Evolutionary conservation across 768 basidiomycete genomes (phyloP).

Genomic region (Leccinum uliginosum): DNA sequence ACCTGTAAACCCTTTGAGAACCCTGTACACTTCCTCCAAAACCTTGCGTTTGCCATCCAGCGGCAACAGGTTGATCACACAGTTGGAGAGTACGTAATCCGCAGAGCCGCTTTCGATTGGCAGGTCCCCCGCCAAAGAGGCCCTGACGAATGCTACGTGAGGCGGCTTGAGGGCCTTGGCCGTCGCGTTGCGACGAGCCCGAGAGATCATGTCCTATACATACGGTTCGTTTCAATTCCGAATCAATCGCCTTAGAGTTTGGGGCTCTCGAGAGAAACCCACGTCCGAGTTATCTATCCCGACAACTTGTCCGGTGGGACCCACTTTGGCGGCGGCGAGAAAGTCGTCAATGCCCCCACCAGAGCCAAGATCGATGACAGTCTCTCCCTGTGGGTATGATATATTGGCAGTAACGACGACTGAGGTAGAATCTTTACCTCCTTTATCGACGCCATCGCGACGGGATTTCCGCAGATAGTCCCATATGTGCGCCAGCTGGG

Average conservation of each 20-base stretch:
- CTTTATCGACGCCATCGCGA: conserved; percentile 42
- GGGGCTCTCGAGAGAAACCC: conserved; percentile 6
- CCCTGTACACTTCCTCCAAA: conserved; percentile 43
- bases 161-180: conserved; percentile 41
- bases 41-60: conserved; percentile 36
- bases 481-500: conserved; percentile 43
- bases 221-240: not conserved
- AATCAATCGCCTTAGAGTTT: not conserved
- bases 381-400: conserved; percentile 43
- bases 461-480: conserved; percentile 55
- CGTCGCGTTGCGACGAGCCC: conserved; percentile 43
- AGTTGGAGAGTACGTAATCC: conserved; percentile 56
- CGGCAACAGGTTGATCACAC: conserved; percentile 51
- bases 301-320: conserved; percentile 45
- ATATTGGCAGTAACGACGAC: not conserved
- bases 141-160: conserved; percentile 46
- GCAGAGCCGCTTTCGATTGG: conserved; percentile 46
- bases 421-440: conserved; percentile 28
- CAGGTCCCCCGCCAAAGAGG: conserved; percentile 38
- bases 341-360: conserved; percentile 56
- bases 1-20: conserved; percentile 50
- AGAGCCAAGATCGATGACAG: conserved; percentile 52
- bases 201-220: conserved; percentile 47
- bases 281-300: conserved; percentile 53
- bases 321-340: conserved; percentile 47